Evolutionary conservation across 352 stramenopile genomes (phyloP).

Genomic region (Pythium sp.): DNA sequence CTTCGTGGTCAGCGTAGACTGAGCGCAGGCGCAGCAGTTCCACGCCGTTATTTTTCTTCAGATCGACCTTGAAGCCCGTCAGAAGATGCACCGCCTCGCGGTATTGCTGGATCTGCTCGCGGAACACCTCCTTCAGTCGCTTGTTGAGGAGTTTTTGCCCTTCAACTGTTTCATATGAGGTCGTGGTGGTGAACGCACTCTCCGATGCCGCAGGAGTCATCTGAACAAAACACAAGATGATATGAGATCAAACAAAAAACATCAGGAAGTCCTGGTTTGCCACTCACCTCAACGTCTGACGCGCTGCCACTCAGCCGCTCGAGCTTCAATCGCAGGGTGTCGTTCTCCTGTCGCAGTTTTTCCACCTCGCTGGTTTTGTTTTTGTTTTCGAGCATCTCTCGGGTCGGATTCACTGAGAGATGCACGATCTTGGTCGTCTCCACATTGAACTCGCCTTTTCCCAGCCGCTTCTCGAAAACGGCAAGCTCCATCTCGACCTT

Average conservation of each 20-base stretch:
- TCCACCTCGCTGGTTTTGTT: slow-evolving; percentile 34
- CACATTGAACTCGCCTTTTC: slow-evolving; percentile 73
- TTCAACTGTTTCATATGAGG: slow-evolving; percentile 81
- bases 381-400: slow-evolving; percentile 57
- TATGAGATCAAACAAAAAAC: neutral
- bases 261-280: neutral
- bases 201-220: slow-evolving; percentile 18
- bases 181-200: slow-evolving; percentile 60
- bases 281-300: slow-evolving; percentile 29
- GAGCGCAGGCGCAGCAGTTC: slow-evolving; percentile 75
- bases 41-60: slow-evolving; percentile 77
- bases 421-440: slow-evolving; percentile 86
- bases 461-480: slow-evolving; percentile 69
- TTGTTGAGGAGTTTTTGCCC: slow-evolving; percentile 86
- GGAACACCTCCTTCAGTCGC: slow-evolving; percentile 87
- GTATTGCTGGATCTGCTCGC: slow-evolving; percentile 88
- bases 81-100: slow-evolving; percentile 87
- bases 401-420: slow-evolving; percentile 76
- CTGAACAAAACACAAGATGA: neutral
- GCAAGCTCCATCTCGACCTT: slow-evolving; percentile 61
- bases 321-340: slow-evolving; percentile 43
- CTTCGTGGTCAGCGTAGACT: slow-evolving; percentile 84
- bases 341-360: slow-evolving; percentile 51
- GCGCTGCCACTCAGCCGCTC: slow-evolving; percentile 30
- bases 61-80: slow-evolving; percentile 86